Conservation (phyloP, 2,329 filamentous ascomycete species). For the Penicillium sp. region DNA sequence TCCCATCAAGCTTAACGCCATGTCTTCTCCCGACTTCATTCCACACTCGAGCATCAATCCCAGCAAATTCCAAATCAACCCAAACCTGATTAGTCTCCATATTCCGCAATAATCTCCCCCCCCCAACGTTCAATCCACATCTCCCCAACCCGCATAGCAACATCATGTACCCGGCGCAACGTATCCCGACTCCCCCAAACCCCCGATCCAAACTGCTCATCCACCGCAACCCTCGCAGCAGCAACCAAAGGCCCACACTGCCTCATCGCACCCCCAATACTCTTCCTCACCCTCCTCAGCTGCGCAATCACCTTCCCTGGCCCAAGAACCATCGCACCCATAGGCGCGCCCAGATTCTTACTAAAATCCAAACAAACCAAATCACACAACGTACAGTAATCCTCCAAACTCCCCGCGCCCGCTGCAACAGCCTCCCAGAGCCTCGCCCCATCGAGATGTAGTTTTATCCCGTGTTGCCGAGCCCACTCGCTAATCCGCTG, state of each 20-base stretch:
- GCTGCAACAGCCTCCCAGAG: slow-evolving; percentile 4
- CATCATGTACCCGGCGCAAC: not conserved
- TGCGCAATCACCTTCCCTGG: not conserved
- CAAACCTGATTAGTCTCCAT: slow-evolving; percentile 1
- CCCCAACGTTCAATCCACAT: not conserved
- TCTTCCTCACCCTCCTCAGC: not conserved
- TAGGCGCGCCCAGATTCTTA: slow-evolving; percentile 1
- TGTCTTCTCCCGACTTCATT: not conserved
- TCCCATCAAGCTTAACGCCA: slow-evolving; percentile 1
- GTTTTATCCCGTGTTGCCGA: not conserved
- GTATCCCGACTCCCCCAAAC: not conserved
- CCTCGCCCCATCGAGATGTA: slow-evolving; percentile 1
- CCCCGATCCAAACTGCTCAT: not conserved
- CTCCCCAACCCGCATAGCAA: not conserved
- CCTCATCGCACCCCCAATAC: slow-evolving; percentile 3
- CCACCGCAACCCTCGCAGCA: not conserved
- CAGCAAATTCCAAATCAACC: not conserved
- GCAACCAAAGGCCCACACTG: not conserved
- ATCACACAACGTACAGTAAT: not conserved
- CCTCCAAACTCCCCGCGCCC: not conserved
- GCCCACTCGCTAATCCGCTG: slow-evolving; percentile 2
- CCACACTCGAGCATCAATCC: not conserved
- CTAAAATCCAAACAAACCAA: slow-evolving; percentile 3
- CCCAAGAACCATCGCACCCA: slow-evolving; percentile 2
- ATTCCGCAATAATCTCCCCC: not conserved